These are phyloP conservation scores for Ilyonectria robusta DNA, from an alignment of 2,329 filamentous ascomycete species.

Conservation along the genomic window DNA sequence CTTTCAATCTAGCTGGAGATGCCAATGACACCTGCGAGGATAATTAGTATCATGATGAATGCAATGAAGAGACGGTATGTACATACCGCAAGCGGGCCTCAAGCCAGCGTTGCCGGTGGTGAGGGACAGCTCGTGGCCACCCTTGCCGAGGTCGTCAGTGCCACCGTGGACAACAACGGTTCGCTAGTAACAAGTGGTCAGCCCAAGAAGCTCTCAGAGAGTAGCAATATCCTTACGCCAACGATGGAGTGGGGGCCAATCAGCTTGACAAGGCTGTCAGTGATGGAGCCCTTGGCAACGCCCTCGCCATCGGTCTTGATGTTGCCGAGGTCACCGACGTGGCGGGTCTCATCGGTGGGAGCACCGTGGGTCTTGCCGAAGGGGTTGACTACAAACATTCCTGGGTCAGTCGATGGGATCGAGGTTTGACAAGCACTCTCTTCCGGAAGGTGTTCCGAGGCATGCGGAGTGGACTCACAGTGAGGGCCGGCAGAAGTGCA, in stretches of 20 bases:
- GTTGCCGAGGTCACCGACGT: slow-evolving; percentile 98
- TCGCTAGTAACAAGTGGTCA: slow-evolving; percentile 69
- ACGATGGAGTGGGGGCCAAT: slow-evolving; percentile 96
- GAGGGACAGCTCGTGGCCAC: slow-evolving; percentile 92
- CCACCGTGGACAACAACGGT: slow-evolving; percentile 95
- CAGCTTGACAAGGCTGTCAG: slow-evolving; percentile 91
- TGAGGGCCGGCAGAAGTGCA: slow-evolving; percentile 98
- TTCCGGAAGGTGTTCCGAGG: neutral
- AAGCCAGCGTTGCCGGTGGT: slow-evolving; percentile 97
- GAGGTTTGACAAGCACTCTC: neutral
- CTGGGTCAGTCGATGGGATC: slow-evolving; percentile 30
- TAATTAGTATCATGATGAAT: slow-evolving; percentile 28
- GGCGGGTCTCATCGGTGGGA: slow-evolving; percentile 85
- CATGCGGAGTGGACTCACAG: slow-evolving; percentile 73
- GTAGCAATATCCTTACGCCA: slow-evolving; percentile 72
- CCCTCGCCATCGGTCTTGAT: slow-evolving; percentile 95
- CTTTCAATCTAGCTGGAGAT: slow-evolving; percentile 76
- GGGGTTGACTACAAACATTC: slow-evolving; percentile 83
- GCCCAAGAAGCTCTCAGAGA: neutral
- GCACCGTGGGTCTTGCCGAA: slow-evolving; percentile 92
- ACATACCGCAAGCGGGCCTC: slow-evolving; percentile 93
- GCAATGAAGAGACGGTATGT: neutral
- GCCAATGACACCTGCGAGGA: slow-evolving; percentile 81
- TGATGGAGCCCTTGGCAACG: slow-evolving; percentile 84
- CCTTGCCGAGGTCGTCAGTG: slow-evolving; percentile 97